Evolutionary conservation across 2,329 filamentous ascomycete species (phyloP), one percentile per base, ranked within the genome.

Genomic region (Spiromastix sp.): DNA sequence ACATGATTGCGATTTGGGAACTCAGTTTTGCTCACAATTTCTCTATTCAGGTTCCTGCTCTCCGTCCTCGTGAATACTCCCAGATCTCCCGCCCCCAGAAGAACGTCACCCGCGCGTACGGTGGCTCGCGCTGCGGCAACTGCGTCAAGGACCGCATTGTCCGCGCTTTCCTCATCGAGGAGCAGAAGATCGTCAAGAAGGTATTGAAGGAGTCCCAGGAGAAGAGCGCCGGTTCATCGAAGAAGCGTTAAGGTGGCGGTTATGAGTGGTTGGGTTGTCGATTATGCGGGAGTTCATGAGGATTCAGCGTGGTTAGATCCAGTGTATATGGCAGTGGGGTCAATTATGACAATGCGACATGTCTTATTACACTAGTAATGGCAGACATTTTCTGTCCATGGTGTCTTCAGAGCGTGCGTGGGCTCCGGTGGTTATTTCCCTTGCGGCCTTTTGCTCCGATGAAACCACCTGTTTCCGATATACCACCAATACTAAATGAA

Each of bases 131-230:
- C 78, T 98, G 91, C 76, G 86, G 83, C 63, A 91, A 85, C 77
- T 98, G 91, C 70, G 91, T 98, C 55, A 87, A 89, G 69, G 91
- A 98, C 75, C 83, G 91, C 57, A 85, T 98, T 55, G 85, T 95
- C 55, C 85, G 91, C 56, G 91, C 91, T 48, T 98, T 98, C 81
- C 73, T 98, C 67, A 96, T 98, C 52, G 93, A 98, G 77, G 91
- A 98, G 80, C 91, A 98, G 78, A 98, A 98, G 85, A 96, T 98
- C 59, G 91, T 98, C 71, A 98, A 98, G 86, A 98, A 98, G 85
- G 91, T 98, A 59, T 79, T 96, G 66, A 95, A 95, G 83, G 89
- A 96, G 77, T 78, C 75, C 47, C 85, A 93, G 73, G 82, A 85
- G 74, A 82, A 63, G 58, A 55, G 57, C 46, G 48, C 53, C 36